These are phyloP conservation scores for Isoetes taiwanensis DNA, from an alignment of 75 land plant genomes.

Conservation along the genomic window DNA sequence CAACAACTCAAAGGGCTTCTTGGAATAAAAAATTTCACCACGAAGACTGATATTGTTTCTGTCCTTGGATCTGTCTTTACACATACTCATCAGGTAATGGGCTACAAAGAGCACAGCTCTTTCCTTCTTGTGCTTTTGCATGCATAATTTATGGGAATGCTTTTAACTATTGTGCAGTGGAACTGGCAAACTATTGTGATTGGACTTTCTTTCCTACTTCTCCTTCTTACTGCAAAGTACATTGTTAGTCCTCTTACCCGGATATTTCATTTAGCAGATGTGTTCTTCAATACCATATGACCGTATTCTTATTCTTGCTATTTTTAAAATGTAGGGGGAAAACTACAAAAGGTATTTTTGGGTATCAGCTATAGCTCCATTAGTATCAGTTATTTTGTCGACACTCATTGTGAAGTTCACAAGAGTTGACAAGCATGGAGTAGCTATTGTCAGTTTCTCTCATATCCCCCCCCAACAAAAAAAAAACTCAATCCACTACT, in stretches of 20 bases:
- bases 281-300: no score
- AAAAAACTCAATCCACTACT: no score
- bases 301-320: no score
- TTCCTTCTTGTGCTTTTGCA: not conserved
- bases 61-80: slow-evolving; percentile 24
- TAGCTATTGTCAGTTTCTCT: slow-evolving; percentile 47
- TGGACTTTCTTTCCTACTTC: slow-evolving; percentile 36
- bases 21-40: slow-evolving; percentile 50
- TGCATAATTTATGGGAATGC: not conserved
- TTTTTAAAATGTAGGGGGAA: no score
- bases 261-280: no score
- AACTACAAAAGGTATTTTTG: no score
- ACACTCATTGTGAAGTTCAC: slow-evolving; percentile 56
- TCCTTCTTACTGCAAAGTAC: slow-evolving; percentile 43
- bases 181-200: slow-evolving; percentile 66
- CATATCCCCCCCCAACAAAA: no score
- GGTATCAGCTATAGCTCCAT: slow-evolving; percentile 79
- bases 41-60: slow-evolving; percentile 62
- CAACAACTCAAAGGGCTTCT: slow-evolving; percentile 73
- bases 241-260: slow-evolving; percentile 41
- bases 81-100: not conserved
- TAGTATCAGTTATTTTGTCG: slow-evolving; percentile 71
- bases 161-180: slow-evolving; percentile 47
- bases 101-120: no score
- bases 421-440: slow-evolving; percentile 54